Conservation (phyloP, 805 yeast species). For the Kuraishia ogatae region DNA sequence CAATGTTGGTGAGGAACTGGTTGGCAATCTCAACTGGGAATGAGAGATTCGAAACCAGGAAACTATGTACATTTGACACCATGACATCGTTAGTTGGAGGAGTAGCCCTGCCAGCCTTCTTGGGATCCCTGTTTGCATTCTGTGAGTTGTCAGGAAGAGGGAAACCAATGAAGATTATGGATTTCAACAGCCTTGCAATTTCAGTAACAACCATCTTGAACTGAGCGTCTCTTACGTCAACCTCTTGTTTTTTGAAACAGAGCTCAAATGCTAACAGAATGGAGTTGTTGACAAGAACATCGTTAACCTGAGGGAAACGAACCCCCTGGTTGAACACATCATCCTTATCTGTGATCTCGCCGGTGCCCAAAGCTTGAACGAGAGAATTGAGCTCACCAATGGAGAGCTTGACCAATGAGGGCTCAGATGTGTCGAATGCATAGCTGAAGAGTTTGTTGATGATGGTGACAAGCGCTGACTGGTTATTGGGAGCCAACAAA, state of each 20-base stretch:
- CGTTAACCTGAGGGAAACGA: conserved; percentile 57
- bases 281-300: conserved; percentile 57
- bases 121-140: conserved; percentile 9
- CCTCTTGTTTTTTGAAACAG: conserved; percentile 62
- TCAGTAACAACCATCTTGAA: conserved; percentile 64
- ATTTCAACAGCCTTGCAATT: conserved; percentile 57
- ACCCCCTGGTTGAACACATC: conserved; percentile 44
- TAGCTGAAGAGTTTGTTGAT: conserved; percentile 57
- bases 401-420: conserved; percentile 59
- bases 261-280: conserved; percentile 67
- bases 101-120: background rate
- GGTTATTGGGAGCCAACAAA: conserved; percentile 62
- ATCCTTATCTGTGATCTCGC: conserved; percentile 50
- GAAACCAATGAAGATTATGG: conserved; percentile 35
- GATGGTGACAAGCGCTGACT: conserved; percentile 47
- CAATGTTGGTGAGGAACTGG: conserved; percentile 55
- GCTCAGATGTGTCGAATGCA: conserved; percentile 47
- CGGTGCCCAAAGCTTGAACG: conserved; percentile 57
- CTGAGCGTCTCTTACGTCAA: conserved; percentile 73
- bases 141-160: conserved; percentile 14
- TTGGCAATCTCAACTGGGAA: conserved; percentile 50
- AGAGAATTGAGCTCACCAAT: conserved; percentile 61
- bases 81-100: conserved; percentile 19
- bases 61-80: conserved; percentile 18
- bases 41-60: conserved; percentile 47